Conservation (phyloP, 768 basidiomycete species). For the Trichaptum fuscoviolaceum region DNA sequence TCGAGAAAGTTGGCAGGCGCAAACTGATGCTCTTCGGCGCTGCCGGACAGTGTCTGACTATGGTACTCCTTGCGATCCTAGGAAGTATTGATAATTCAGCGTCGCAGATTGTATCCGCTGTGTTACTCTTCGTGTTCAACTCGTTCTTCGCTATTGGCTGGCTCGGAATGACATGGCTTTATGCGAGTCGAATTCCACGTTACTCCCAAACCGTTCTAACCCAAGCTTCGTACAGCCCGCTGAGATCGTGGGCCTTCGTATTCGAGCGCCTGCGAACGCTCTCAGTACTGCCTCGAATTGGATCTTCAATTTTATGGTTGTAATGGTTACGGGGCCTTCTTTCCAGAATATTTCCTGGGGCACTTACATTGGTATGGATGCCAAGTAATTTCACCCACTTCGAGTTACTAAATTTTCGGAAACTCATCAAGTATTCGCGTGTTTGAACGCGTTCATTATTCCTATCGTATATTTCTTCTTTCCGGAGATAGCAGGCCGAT, state of each 20-base stretch:
- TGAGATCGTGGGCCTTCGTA: conserved; percentile 57
- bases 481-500: conserved; percentile 56
- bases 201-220: not conserved
- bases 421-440: conserved; percentile 40
- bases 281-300: conserved; percentile 48
- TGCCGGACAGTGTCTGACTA: conserved; percentile 49
- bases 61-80: conserved; percentile 54
- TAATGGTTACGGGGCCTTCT: conserved; percentile 57
- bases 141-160: conserved; percentile 67
- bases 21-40: conserved; percentile 69
- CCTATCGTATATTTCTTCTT: conserved; percentile 57
- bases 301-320: conserved; percentile 55
- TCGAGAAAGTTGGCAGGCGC: conserved; percentile 70
- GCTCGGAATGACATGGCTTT: conserved; percentile 70
- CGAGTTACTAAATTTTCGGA: not conserved
- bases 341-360: conserved; percentile 55
- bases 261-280: conserved; percentile 61
- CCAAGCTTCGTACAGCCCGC: conserved; percentile 39
- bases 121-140: conserved; percentile 66
- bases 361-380: conserved; percentile 47
- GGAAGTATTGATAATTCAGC: conserved; percentile 46
- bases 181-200: conserved; percentile 33
- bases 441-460: conserved; percentile 50
- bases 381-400: not conserved
- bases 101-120: conserved; percentile 45